Base-by-base conservation (phyloP, 1,284 basidiomycete species). In the Agaricales sp. region DNA sequence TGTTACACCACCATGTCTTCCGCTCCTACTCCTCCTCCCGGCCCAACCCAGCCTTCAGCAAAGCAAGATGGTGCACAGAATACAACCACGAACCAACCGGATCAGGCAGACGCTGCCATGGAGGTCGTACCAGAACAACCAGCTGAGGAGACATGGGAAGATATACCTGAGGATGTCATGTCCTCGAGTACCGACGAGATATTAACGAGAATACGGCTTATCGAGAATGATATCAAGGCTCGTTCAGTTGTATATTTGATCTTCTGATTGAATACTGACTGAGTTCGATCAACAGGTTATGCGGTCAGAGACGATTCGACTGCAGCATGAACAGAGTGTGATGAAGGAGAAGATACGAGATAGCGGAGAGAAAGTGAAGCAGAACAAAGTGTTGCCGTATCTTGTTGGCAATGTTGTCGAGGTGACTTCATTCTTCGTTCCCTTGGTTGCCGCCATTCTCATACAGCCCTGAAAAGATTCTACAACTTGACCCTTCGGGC, bases 311-410 rank as follows among this genome's bases (percentile, higher is more conserved):
- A 91, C 87, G 26, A 73, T 92, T 57, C 80, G 95, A 50, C 68
- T 99, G 51, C 83, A 87, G 60, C 95, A 99, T 64, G 96, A 99
- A 66, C 89, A 95, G 65, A 87, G 74, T 57, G 87, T 87, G 56
- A 98, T 99, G 93, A 86, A 90, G 63, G 94, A 97, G 74, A 96
- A 95, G 77, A 96, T 99, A 64, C 82, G 92, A 52, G 95, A 99
- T 65, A 99, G 98, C 58, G 85, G 86, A 48, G 94, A 97, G 68
- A 99, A 99, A 74, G 92, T 99, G 59, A 97, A 97, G 68, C 95
- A 99, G 79, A 99, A 99, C 72, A 99, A 99, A 68, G 92, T 97
- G 18, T 71, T 99, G 41, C 95, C 96, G 1, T 99, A 98, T 69
- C 82, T 99, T 48, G 96, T 99, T 43, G 93, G 90, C 21, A 98